A percentile compares a stretch with the other conserved stretches of the same genome.
These are phyloP conservation scores for Cryptosporidium bovis DNA, from an alignment of 169 alveolate genomes.

Conservation along the genomic window DNA sequence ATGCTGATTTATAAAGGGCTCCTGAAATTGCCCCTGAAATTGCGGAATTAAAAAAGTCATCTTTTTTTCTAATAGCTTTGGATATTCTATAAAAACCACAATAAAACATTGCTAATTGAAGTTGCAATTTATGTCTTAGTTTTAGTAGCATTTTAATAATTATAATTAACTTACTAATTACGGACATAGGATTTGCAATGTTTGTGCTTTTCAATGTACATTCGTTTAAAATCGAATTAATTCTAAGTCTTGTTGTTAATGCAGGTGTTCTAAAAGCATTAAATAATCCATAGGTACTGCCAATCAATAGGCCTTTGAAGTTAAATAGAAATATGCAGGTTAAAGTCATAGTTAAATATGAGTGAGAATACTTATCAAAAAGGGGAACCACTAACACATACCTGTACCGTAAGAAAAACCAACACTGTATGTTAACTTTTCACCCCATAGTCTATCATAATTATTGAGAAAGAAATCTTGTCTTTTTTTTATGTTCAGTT, in stretches of 20 bases:
- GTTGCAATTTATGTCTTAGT: not conserved
- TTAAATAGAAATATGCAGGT: not conserved
- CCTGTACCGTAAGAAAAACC: conserved; percentile 89
- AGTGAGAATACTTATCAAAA: too few species aligned
- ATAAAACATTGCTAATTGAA: conserved; percentile 80
- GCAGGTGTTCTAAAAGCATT: conserved; percentile 89
- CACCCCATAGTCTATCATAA: conserved; percentile 90
- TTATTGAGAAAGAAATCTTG: conserved; percentile 82
- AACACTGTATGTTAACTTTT: conserved; percentile 86
- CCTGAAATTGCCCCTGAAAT: conserved; percentile 87
- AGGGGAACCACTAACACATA: conserved; percentile 20
- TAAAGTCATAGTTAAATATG: not conserved
- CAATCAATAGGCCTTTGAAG: conserved; percentile 83
- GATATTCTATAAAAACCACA: conserved; percentile 82
- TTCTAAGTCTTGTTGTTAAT: conserved; percentile 83
- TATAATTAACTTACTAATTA: conserved; percentile 74
- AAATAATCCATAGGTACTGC: conserved; percentile 85
- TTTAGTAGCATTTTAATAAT: not conserved
- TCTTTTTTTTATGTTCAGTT: conserved; percentile 37
- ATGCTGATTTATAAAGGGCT: conserved; percentile 82
- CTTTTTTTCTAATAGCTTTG: conserved; percentile 77
- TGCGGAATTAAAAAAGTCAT: conserved; percentile 81
- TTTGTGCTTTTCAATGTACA: conserved; percentile 86
- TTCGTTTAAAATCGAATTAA: conserved; percentile 85
- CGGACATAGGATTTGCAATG: conserved; percentile 85